phyloP scores from a whole-genome alignment of 768 basidiomycete genomes.

The Pulveroboletus sp. region DNA sequence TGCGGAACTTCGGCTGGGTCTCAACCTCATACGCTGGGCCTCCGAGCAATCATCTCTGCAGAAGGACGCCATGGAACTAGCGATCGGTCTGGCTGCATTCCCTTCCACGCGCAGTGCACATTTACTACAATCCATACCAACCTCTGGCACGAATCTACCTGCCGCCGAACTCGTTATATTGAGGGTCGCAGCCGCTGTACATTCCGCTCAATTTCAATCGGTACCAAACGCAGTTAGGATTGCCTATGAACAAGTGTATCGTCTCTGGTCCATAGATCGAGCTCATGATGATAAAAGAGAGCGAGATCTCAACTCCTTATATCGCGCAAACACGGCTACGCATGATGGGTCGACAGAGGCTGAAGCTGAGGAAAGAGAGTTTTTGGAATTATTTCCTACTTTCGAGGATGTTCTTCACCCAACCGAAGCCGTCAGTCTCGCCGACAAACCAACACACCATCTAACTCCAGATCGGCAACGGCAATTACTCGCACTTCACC shows the following conservation, averaged over 20 bases:
- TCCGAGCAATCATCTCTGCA: constrained; percentile 15
- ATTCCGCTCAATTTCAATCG: constrained; percentile 21
- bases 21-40: constrained; percentile 47
- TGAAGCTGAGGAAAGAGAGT: constrained; percentile 80
- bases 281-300: constrained; percentile 63
- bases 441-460: constrained; percentile 29
- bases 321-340: constrained; percentile 57
- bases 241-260: constrained; percentile 64
- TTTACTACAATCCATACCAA: constrained; percentile 29
- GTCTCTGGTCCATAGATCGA: constrained; percentile 83
- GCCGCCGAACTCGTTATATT: constrained; percentile 38
- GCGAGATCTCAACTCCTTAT: constrained; percentile 66
- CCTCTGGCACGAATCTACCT: constrained; percentile 8
- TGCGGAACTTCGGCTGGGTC: constrained; percentile 64
- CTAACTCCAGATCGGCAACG: constrained; percentile 23
- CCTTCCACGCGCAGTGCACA: constrained; percentile 48
- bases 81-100: constrained; percentile 45
- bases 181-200: constrained; percentile 37
- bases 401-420: constrained; percentile 58
- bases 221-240: constrained; percentile 34
- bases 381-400: constrained; percentile 79
- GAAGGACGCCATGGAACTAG: constrained; percentile 21
- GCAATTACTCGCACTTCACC: constrained; percentile 47
- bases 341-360: constrained; percentile 59
- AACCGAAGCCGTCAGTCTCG: not conserved